Conservation (phyloP, 768 basidiomycete genomes). For the Myochromella boudieri region DNA sequence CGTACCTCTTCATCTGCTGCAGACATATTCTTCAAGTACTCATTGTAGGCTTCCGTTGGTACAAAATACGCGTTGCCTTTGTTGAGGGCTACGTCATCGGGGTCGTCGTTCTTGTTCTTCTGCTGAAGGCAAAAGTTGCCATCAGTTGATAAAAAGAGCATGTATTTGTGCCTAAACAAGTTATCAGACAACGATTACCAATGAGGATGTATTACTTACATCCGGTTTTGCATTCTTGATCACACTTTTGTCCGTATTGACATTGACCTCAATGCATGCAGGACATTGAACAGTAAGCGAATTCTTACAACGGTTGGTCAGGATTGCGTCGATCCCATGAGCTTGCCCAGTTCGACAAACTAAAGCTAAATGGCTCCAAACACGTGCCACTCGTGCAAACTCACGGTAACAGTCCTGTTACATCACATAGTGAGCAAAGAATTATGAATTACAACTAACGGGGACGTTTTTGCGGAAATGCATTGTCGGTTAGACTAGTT, state of each 20-base stretch:
- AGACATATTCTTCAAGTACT: too few species aligned
- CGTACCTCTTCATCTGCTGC: too few species aligned
- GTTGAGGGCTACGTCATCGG: too few species aligned
- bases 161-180: too few species aligned
- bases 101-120: too few species aligned
- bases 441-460: not conserved
- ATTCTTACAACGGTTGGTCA: not conserved
- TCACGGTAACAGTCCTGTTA: constrained; percentile 1
- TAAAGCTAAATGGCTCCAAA: constrained; percentile 1
- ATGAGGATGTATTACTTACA: too few species aligned
- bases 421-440: not conserved
- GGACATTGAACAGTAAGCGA: constrained; percentile 5
- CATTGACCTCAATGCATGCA: constrained; percentile 1
- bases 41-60: too few species aligned
- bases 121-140: too few species aligned
- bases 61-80: too few species aligned
- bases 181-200: too few species aligned
- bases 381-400: not conserved
- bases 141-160: too few species aligned
- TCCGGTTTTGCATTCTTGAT: not conserved
- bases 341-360: constrained; percentile 1
- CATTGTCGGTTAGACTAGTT: not conserved
- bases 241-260: not conserved
- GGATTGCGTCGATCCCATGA: not conserved
- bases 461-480: constrained; percentile 1